Evolutionary conservation across 108 stramenopile species (phyloP).

Genomic region (Heterococcus sp.): DNA sequence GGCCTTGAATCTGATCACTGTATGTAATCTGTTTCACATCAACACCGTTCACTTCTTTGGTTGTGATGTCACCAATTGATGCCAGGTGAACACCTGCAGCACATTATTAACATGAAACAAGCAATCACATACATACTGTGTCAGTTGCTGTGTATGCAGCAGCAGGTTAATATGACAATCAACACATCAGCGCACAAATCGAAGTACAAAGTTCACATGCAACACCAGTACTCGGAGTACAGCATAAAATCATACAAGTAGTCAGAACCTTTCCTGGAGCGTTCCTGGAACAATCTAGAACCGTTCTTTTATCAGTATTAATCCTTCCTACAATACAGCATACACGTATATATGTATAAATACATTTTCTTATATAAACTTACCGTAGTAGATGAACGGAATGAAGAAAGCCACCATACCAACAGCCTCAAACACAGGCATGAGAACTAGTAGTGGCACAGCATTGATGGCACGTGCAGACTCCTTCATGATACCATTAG

Average conservation of each 20-base stretch:
- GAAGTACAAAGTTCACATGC: too few relatives aligned
- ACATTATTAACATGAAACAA: too few relatives aligned
- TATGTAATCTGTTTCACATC: conserved; percentile 8
- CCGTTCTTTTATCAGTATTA: not conserved
- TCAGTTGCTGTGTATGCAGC: not conserved
- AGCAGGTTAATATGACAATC: not conserved
- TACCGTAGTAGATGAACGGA: conserved; percentile 52
- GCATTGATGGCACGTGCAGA: conserved; percentile 70
- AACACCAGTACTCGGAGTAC: too few relatives aligned
- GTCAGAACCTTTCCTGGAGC: too few relatives aligned
- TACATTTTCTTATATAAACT: conserved; percentile 6
- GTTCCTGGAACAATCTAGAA: too few relatives aligned
- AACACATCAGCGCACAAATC: too few relatives aligned
- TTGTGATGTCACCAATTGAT: conserved; percentile 3
- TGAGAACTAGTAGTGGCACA: conserved; percentile 72
- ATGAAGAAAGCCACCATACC: conserved; percentile 53
- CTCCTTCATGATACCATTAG: conserved; percentile 71
- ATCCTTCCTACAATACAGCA: not conserved
- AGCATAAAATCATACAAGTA: too few relatives aligned
- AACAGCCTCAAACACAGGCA: conserved; percentile 61
- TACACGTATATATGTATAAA: not conserved
- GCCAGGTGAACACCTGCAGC: not conserved
- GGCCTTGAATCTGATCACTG: conserved; percentile 8
- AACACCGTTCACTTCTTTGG: conserved; percentile 5
- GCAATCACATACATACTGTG: too few relatives aligned